phyloP scores from a whole-genome alignment of 345 rosid genomes.

The Iberis pinnata region DNA sequence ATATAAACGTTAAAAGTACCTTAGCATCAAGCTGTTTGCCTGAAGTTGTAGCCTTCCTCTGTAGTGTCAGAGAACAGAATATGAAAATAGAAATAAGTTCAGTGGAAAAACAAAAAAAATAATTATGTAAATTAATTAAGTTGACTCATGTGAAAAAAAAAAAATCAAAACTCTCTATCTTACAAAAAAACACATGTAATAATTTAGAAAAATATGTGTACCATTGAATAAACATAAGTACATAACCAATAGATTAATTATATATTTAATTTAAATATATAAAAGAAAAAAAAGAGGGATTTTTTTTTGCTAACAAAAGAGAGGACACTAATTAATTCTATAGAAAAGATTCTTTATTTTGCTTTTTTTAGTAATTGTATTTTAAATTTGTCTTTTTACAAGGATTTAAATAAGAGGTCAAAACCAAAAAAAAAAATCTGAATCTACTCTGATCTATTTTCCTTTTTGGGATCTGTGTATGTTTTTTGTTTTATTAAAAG shows the following conservation, averaged over 20 bases:
- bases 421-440: no score
- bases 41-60: slow-evolving; percentile 80
- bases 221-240: no score
- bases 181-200: no score
- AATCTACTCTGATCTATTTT: slow-evolving; percentile 26
- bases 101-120: slow-evolving; percentile 14
- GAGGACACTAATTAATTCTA: no score
- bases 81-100: slow-evolving; percentile 9
- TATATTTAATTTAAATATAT: no score
- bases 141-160: slow-evolving; percentile 1
- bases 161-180: no score
- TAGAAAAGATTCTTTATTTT: slow-evolving; percentile 17
- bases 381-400: slow-evolving; percentile 17
- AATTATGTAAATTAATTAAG: not conserved
- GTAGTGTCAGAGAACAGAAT: slow-evolving; percentile 33
- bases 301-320: no score
- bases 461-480: slow-evolving; percentile 34
- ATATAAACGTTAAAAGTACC: slow-evolving; percentile 37
- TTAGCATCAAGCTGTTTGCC: slow-evolving; percentile 88
- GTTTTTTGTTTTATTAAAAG: slow-evolving; percentile 29
- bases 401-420: slow-evolving; percentile 22
- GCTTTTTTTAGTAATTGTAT: slow-evolving; percentile 8
- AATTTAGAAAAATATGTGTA: no score
- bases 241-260: not conserved
- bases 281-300: no score